phyloP scores from a whole-genome alignment of 1,284 basidiomycete genomes.

The Naganishia sp. region DNA sequence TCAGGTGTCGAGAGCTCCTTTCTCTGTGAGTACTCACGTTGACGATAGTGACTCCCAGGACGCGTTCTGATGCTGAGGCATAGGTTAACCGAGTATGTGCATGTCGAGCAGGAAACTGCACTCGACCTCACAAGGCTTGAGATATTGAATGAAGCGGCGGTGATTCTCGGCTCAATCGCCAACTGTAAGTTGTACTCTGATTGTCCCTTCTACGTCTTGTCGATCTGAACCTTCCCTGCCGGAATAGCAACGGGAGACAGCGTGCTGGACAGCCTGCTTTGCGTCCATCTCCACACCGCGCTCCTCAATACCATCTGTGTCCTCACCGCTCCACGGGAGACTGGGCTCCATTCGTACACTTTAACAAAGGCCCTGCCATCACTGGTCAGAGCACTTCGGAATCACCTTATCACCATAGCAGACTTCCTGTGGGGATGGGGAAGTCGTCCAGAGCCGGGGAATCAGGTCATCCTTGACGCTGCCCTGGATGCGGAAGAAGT shows the following conservation, averaged over 20 bases:
- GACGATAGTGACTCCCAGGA: neutral
- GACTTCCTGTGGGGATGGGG: slow-evolving; percentile 33
- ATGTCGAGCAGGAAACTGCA: slow-evolving; percentile 4
- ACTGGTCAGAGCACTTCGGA: slow-evolving; percentile 23
- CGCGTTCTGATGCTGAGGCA: neutral
- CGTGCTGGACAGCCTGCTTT: slow-evolving; percentile 13
- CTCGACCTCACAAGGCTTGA: slow-evolving; percentile 31
- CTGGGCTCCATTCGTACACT: neutral
- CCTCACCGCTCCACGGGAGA: neutral
- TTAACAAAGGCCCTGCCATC: slow-evolving; percentile 29
- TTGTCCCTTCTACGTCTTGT: neutral
- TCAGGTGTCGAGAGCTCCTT: slow-evolving; percentile 43
- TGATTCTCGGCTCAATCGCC: slow-evolving; percentile 52
- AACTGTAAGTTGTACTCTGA: slow-evolving; percentile 38
- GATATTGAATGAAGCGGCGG: slow-evolving; percentile 47
- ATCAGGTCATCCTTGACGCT: slow-evolving; percentile 7
- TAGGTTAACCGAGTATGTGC: slow-evolving; percentile 17
- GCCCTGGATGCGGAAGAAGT: neutral
- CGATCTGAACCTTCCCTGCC: neutral
- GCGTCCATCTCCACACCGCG: slow-evolving; percentile 11
- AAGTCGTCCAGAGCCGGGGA: slow-evolving; percentile 4
- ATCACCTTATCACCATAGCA: slow-evolving; percentile 27
- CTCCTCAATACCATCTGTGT: slow-evolving; percentile 9
- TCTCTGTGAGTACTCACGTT: slow-evolving; percentile 38
- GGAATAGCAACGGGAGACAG: slow-evolving; percentile 2